Percentiles rank a stretch among this genome's conserved stretches.
Evolutionary conservation across 768 basidiomycete genomes (phyloP).

Genomic region (Russula virescens): DNA sequence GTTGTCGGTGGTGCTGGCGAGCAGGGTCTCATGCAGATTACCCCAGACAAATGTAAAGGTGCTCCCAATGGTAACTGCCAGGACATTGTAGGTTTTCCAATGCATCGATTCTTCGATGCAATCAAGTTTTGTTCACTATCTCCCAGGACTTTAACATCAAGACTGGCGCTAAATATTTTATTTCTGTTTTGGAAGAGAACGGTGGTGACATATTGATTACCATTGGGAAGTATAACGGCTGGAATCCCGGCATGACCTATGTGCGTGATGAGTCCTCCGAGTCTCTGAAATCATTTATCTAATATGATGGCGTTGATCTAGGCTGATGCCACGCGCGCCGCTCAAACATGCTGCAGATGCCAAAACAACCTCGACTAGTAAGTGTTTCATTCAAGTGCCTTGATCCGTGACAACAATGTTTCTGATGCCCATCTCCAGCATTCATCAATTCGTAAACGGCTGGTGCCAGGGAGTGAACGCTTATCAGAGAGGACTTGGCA

Average conservation of each 20-base stretch:
- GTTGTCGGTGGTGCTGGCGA: constrained; percentile 73
- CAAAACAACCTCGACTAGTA: constrained; percentile 89
- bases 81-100: constrained; percentile 32
- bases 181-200: constrained; percentile 41
- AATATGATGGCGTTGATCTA: constrained; percentile 24
- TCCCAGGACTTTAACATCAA: constrained; percentile 63
- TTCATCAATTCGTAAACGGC: constrained; percentile 67
- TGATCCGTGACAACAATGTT: neutral
- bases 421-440: constrained; percentile 35
- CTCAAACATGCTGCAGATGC: constrained; percentile 54
- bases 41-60: constrained; percentile 64
- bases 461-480: constrained; percentile 60
- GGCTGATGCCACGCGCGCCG: constrained; percentile 55
- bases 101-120: neutral
- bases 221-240: constrained; percentile 76
- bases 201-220: constrained; percentile 50
- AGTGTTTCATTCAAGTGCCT: constrained; percentile 30
- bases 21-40: constrained; percentile 85
- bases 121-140: neutral
- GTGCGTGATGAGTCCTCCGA: constrained; percentile 37
- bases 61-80: constrained; percentile 43
- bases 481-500: constrained; percentile 46
- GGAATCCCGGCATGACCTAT: constrained; percentile 52
- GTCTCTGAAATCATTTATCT: neutral
- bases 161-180: constrained; percentile 59